Conservation (phyloP, 2,329 filamentous ascomycete genomes). For the Penicillium hordei region DNA sequence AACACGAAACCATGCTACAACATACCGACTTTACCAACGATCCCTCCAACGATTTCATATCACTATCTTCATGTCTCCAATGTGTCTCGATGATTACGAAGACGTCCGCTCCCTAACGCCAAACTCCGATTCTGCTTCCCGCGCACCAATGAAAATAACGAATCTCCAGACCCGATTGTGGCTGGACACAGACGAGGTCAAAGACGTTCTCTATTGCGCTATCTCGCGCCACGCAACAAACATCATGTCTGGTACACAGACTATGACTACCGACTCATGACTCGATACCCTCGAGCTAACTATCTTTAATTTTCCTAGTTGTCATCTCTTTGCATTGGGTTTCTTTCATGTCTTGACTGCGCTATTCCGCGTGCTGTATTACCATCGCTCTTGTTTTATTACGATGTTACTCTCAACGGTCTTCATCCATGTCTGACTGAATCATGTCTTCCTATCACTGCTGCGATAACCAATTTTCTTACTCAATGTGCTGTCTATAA, state of each 20-base stretch:
- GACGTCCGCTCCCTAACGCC: constrained; percentile 12
- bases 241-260: background rate
- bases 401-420: background rate
- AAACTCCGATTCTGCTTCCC: background rate
- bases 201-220: constrained; percentile 8
- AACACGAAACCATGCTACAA: background rate
- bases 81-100: constrained; percentile 15
- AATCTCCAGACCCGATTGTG: constrained; percentile 8
- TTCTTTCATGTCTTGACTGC: background rate
- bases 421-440: background rate
- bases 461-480: background rate
- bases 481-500: background rate
- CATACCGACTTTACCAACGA: constrained; percentile 13
- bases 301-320: constrained; percentile 12
- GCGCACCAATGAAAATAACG: constrained; percentile 16
- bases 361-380: constrained; percentile 4
- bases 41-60: constrained; percentile 15
- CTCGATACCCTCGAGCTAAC: constrained; percentile 12
- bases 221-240: constrained; percentile 3
- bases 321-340: background rate
- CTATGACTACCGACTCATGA: constrained; percentile 9
- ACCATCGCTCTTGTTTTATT: background rate
- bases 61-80: constrained; percentile 5
- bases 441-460: background rate
- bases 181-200: constrained; percentile 4